Percentiles rank a stretch among this genome's conserved stretches.
These are phyloP conservation scores for Candida loeiensis DNA, from an alignment of 805 yeast species.

Conservation along the genomic window DNA sequence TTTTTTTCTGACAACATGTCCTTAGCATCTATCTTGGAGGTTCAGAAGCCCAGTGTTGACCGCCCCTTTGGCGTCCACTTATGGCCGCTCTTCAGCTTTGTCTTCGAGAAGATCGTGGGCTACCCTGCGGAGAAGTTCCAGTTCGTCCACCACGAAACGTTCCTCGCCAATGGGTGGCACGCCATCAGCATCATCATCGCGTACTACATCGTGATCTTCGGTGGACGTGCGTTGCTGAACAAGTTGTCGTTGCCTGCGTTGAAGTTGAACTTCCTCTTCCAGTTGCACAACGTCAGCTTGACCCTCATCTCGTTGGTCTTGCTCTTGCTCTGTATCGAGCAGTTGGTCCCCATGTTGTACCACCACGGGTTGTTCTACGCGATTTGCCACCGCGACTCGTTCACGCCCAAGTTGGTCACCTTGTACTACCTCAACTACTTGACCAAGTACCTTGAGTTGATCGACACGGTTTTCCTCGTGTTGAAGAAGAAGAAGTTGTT, in stretches of 20 bases:
- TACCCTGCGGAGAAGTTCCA: constrained; percentile 64
- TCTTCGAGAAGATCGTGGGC: constrained; percentile 44
- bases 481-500: constrained; percentile 87
- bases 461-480: constrained; percentile 90
- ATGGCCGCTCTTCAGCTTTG: constrained; percentile 63
- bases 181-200: constrained; percentile 43
- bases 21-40: constrained; percentile 17
- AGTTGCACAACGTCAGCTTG: constrained; percentile 76
- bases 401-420: constrained; percentile 79
- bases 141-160: constrained; percentile 62
- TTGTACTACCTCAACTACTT: constrained; percentile 88
- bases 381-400: constrained; percentile 72
- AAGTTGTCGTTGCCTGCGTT: constrained; percentile 55
- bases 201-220: constrained; percentile 45
- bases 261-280: constrained; percentile 73
- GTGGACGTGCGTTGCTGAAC: constrained; percentile 69
- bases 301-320: constrained; percentile 66
- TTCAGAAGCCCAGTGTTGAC: constrained; percentile 34
- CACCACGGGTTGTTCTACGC: constrained; percentile 79
- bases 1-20: constrained; percentile 3
- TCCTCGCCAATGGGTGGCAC: constrained; percentile 60
- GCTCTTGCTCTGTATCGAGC: constrained; percentile 74
- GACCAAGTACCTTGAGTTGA: constrained; percentile 82
- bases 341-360: constrained; percentile 72
- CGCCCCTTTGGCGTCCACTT: constrained; percentile 56